Percentiles rank a stretch among this genome's conserved stretches.
Conservation (phyloP, 2,329 filamentous ascomycete species). For the Neonectria sp. region DNA sequence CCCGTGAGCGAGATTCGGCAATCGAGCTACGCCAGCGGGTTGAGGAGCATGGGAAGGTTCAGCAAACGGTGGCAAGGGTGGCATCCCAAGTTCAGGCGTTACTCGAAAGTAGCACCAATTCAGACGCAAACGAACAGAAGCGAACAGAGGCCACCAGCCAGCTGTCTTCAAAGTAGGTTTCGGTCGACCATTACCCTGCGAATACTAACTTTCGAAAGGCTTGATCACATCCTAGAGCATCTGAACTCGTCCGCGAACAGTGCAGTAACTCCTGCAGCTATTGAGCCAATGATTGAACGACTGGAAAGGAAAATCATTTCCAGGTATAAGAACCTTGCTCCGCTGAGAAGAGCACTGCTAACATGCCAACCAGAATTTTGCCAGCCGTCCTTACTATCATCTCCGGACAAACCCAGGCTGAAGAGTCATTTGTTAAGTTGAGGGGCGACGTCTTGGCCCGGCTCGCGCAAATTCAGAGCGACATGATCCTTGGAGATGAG, state of each 20-base stretch:
- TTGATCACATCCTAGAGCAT: conserved; percentile 32
- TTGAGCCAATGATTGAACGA: conserved; percentile 26
- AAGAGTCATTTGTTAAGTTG: conserved; percentile 26
- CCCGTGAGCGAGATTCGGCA: conserved; percentile 18
- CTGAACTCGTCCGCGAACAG: conserved; percentile 12
- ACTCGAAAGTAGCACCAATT: conserved; percentile 22
- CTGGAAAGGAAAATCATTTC: conserved; percentile 38
- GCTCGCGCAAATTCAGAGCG: conserved; percentile 27
- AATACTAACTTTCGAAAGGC: conserved; percentile 30
- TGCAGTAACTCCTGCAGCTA: not conserved
- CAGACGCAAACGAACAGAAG: conserved; percentile 11
- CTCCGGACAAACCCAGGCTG: conserved; percentile 25
- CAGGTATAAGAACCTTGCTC: conserved; percentile 28
- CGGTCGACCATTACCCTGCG: not conserved
- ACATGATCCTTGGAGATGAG: conserved; percentile 13
- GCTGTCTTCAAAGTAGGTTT: conserved; percentile 40
- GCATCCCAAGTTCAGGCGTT: conserved; percentile 42
- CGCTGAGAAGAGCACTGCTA: not conserved
- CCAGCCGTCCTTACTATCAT: conserved; percentile 33
- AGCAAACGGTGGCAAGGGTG: conserved; percentile 30
- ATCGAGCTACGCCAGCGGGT: conserved; percentile 30
- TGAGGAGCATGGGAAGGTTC: conserved; percentile 29
- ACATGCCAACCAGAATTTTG: conserved; percentile 27
- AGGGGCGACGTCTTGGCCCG: conserved; percentile 12
- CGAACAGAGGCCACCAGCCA: conserved; percentile 15